Conservation (phyloP, 2,329 filamentous ascomycete species). For the Fusarium dlaminii region DNA sequence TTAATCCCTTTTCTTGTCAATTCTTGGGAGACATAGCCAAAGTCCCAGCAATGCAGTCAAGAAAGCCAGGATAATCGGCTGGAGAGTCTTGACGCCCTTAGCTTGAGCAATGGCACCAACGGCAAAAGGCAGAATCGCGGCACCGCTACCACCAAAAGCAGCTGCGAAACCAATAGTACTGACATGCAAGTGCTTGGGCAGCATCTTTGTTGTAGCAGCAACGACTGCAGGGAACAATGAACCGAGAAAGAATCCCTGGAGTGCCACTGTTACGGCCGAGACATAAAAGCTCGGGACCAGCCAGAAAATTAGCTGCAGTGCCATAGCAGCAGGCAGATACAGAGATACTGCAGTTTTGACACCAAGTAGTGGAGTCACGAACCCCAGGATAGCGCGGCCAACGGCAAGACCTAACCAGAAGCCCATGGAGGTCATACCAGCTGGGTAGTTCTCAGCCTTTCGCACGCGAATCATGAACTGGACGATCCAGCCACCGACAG, state of each 20-base stretch:
- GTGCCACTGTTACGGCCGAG: slow-evolving; percentile 74
- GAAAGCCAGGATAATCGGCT: slow-evolving; percentile 65
- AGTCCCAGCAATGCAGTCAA: slow-evolving; percentile 54
- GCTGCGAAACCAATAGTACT: slow-evolving; percentile 80
- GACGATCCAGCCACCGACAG: slow-evolving; percentile 84
- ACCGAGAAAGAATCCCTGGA: slow-evolving; percentile 83
- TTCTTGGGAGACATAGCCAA: slow-evolving; percentile 58
- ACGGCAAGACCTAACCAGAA: slow-evolving; percentile 85
- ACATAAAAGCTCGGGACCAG: slow-evolving; percentile 81
- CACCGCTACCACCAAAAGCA: slow-evolving; percentile 78
- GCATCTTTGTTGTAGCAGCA: slow-evolving; percentile 72
- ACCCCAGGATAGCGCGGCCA: slow-evolving; percentile 75
- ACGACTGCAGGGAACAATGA: slow-evolving; percentile 80
- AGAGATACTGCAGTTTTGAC: slow-evolving; percentile 69
- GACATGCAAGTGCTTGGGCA: slow-evolving; percentile 80
- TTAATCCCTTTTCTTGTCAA: slow-evolving; percentile 53
- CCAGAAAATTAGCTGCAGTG: slow-evolving; percentile 79
- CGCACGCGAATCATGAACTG: slow-evolving; percentile 84
- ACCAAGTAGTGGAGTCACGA: slow-evolving; percentile 76
- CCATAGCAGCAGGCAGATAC: slow-evolving; percentile 73
- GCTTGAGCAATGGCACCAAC: slow-evolving; percentile 72
- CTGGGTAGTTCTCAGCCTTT: slow-evolving; percentile 71
- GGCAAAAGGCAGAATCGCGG: slow-evolving; percentile 71
- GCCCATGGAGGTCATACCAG: slow-evolving; percentile 79
- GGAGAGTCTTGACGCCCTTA: slow-evolving; percentile 64